These are phyloP conservation scores for Acer yangbiense DNA, from an alignment of 345 rosid species.

Conservation along the genomic window DNA sequence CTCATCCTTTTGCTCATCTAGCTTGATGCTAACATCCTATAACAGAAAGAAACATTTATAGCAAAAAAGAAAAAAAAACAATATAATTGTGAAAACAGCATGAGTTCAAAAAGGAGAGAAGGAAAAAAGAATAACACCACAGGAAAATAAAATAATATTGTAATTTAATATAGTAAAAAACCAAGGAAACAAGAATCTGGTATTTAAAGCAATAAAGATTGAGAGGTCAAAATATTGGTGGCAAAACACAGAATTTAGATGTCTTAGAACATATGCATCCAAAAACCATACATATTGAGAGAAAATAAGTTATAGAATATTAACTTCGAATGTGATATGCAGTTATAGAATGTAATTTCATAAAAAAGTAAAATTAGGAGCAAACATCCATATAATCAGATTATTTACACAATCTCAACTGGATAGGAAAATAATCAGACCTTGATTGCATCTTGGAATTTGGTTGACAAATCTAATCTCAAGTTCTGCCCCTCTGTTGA, in stretches of 20 bases:
- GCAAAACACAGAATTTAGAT: background rate
- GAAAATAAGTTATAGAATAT: background rate
- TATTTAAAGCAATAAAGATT: background rate
- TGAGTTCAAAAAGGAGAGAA: background rate
- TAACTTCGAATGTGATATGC: background rate
- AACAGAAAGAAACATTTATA: constrained; percentile 22
- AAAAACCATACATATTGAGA: background rate
- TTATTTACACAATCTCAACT: constrained; percentile 1
- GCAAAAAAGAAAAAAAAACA: background rate
- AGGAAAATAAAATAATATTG: background rate
- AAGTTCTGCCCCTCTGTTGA: constrained; percentile 85
- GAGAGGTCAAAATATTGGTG: background rate
- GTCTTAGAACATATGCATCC: background rate
- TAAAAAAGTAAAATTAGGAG: background rate
- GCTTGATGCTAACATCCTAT: constrained; percentile 86
- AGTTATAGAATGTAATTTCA: background rate
- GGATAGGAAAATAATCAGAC: constrained; percentile 33
- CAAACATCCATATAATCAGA: background rate
- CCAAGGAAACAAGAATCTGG: background rate
- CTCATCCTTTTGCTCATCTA: constrained; percentile 91
- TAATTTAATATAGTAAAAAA: background rate
- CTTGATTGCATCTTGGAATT: constrained; percentile 94
- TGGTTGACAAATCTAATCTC: constrained; percentile 84
- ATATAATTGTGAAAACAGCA: background rate
- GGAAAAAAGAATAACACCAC: background rate